Conservation (phyloP, 78 protist species). For the Dictyostelium brefeldianum region DNA sequence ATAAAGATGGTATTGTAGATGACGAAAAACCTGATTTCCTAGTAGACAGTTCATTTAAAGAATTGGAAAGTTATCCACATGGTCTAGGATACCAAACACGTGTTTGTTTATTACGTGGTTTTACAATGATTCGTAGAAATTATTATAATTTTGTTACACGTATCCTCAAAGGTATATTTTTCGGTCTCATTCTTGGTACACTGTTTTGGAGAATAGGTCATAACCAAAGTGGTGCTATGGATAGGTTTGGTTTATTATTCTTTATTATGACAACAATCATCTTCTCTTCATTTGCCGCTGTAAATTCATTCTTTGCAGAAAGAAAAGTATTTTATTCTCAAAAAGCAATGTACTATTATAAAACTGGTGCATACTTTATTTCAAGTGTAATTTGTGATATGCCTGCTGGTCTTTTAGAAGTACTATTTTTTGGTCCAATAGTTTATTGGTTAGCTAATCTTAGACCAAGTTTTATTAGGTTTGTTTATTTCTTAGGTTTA, state of each 20-base stretch:
- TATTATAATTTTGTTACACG: slow-evolving; percentile 24
- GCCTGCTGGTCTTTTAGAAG: slow-evolving; percentile 65
- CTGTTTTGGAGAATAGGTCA: slow-evolving; percentile 37
- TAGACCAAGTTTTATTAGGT: slow-evolving; percentile 31
- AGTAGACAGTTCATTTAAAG: background rate
- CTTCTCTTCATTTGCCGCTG: slow-evolving; percentile 62
- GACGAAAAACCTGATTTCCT: background rate
- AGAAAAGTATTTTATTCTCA: slow-evolving; percentile 54
- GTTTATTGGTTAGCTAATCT: slow-evolving; percentile 66
- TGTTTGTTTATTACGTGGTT: slow-evolving; percentile 18
- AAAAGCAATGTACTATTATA: slow-evolving; percentile 20
- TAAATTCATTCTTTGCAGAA: slow-evolving; percentile 53
- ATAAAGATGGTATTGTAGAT: slow-evolving; percentile 54
- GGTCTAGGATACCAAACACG: background rate
- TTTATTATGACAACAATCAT: slow-evolving; percentile 64
- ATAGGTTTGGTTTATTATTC: slow-evolving; percentile 72
- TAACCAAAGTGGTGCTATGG: slow-evolving; percentile 43
- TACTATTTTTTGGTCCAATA: slow-evolving; percentile 53
- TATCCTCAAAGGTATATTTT: slow-evolving; percentile 26
- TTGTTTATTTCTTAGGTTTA: slow-evolving; percentile 40
- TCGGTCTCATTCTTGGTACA: slow-evolving; percentile 50
- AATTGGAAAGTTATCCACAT: slow-evolving; percentile 36
- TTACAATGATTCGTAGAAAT: slow-evolving; percentile 27
- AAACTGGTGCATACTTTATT: slow-evolving; percentile 54
- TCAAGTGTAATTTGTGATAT: slow-evolving; percentile 37